phyloP scores from a whole-genome alignment of 352 stramenopile species.

The Globisporangium polare region DNA sequence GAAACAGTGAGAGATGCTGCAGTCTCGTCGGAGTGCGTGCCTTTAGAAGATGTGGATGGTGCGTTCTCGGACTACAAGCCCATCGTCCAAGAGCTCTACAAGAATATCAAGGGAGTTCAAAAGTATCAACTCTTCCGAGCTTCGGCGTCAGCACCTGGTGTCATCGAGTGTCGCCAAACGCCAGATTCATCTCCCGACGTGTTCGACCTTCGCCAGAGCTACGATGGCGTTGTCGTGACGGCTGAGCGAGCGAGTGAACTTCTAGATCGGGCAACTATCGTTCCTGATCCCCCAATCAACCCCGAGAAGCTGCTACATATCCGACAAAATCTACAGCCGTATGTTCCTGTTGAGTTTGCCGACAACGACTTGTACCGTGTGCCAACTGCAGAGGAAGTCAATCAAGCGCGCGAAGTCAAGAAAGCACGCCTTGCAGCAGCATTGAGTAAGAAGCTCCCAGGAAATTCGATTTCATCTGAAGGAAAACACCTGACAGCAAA shows the following conservation, averaged over 20 bases:
- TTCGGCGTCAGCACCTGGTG: too few species aligned
- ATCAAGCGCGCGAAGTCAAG: not conserved
- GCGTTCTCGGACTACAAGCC: conserved; percentile 3
- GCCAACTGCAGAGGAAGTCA: not conserved
- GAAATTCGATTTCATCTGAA: too few species aligned
- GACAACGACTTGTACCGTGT: not conserved
- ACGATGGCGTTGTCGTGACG: not conserved
- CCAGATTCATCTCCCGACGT: too few species aligned
- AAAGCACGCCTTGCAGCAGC: not conserved
- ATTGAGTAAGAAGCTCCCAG: not conserved
- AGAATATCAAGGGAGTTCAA: not conserved
- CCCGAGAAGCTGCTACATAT: not conserved
- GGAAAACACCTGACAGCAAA: too few species aligned
- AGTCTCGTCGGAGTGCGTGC: not conserved
- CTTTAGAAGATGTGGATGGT: not conserved
- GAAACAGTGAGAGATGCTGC: not conserved
- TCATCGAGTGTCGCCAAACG: not conserved
- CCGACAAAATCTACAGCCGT: too few species aligned
- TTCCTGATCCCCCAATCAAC: too few species aligned
- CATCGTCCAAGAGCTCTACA: not conserved
- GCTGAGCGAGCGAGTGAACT: too few species aligned
- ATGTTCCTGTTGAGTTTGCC: not conserved
- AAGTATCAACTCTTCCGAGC: conserved; percentile 3
- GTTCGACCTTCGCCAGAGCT: not conserved
- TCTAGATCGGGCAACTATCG: too few species aligned